phyloP scores from a whole-genome alignment of 495 filamentous ascomycete genomes.

The Aspergillus conjunctus region DNA sequence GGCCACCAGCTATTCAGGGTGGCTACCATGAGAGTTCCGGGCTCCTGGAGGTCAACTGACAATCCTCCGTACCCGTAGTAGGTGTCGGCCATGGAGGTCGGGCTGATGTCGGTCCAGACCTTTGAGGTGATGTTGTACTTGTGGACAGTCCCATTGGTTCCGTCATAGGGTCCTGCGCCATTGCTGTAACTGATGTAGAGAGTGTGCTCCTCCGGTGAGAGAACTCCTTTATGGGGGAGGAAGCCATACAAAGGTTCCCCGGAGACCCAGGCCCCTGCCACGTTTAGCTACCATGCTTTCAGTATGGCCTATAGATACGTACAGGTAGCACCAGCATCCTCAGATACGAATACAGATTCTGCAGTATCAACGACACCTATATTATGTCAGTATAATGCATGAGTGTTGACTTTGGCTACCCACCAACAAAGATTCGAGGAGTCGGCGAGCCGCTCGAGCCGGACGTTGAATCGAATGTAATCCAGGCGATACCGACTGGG shows the following conservation, averaged over 20 bases:
- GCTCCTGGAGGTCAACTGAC: slow-evolving; percentile 18
- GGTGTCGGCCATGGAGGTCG: slow-evolving; percentile 17
- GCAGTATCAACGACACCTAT: slow-evolving; percentile 15
- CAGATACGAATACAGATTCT: slow-evolving; percentile 21
- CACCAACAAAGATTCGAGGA: slow-evolving; percentile 22
- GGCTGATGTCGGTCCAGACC: slow-evolving; percentile 24
- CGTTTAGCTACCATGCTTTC: neutral
- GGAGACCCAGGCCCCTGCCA: slow-evolving; percentile 19
- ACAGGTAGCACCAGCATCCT: slow-evolving; percentile 23
- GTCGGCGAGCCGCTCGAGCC: slow-evolving; percentile 13
- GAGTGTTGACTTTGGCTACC: neutral
- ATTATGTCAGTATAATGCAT: neutral
- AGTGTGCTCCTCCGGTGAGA: slow-evolving; percentile 15
- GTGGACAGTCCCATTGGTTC: slow-evolving; percentile 23
- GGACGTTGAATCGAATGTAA: slow-evolving; percentile 22
- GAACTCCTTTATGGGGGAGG: slow-evolving; percentile 23
- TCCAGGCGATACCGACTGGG: slow-evolving; percentile 20
- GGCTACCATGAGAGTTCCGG: slow-evolving; percentile 21
- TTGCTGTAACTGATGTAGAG: slow-evolving; percentile 21
- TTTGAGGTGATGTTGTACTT: slow-evolving; percentile 21
- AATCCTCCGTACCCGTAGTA: slow-evolving; percentile 25
- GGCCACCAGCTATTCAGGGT: slow-evolving; percentile 25
- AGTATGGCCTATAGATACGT: neutral
- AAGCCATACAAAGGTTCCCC: slow-evolving; percentile 22
- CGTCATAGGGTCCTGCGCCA: slow-evolving; percentile 22